Conservation (phyloP, 164 flowering plant species). For the Umbellularia californica region DNA sequence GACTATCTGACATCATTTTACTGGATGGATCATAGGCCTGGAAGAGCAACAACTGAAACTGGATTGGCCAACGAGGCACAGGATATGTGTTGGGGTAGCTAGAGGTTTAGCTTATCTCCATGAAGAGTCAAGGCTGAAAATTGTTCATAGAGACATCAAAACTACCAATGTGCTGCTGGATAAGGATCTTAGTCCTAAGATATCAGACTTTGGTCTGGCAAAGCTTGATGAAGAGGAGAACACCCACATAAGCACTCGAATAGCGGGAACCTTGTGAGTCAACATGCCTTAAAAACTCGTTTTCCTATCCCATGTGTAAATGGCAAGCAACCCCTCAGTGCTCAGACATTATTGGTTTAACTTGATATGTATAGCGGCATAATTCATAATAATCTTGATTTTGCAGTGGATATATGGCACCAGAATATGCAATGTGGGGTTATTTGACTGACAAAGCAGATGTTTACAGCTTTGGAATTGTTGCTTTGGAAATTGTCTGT, state of each 20-base stretch:
- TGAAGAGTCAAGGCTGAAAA: conserved; percentile 45
- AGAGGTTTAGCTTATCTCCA: conserved; percentile 51
- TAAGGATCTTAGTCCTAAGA: conserved; percentile 32
- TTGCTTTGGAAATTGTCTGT: conserved; percentile 48
- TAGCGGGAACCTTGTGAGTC: conserved; percentile 51
- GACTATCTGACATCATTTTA: not conserved
- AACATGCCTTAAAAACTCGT: not conserved
- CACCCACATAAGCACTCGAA: conserved; percentile 50
- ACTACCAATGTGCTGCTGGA: conserved; percentile 41
- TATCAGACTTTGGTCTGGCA: conserved; percentile 52
- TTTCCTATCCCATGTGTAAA: not conserved
- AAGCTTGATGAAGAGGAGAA: conserved; percentile 46
- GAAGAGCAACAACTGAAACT: conserved; percentile 20
- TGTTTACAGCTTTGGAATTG: conserved; percentile 62
- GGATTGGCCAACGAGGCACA: conserved; percentile 38
- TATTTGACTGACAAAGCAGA: conserved; percentile 53
- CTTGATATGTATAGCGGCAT: not conserved
- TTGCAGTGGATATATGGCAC: conserved; percentile 69
- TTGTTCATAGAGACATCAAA: conserved; percentile 49
- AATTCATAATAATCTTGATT: not conserved
- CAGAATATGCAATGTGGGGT: conserved; percentile 61
- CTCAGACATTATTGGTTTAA: too few relatives aligned
- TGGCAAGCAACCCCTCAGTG: too few relatives aligned
- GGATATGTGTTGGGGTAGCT: conserved; percentile 44
- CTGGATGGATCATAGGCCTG: conserved; percentile 18